A percentile compares a stretch with the other conserved stretches of the same genome.
Evolutionary conservation across 2,329 filamentous ascomycete species (phyloP).

Genomic region (Arachnopeziza araneosa): DNA sequence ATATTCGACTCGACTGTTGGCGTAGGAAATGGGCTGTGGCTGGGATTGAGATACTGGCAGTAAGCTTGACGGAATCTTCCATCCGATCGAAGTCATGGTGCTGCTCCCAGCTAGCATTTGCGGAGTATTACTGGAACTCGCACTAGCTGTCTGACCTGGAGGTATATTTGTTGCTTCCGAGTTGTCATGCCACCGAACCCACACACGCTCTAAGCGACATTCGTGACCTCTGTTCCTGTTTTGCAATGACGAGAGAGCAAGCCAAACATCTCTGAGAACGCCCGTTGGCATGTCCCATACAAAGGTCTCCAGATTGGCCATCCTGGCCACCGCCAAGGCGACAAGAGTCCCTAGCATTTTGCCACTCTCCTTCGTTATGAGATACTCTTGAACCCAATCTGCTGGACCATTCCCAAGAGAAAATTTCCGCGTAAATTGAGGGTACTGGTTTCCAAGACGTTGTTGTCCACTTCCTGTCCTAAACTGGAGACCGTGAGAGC

Average conservation of each 20-base stretch:
- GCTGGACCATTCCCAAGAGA: slow-evolving; percentile 75
- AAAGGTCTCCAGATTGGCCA: slow-evolving; percentile 77
- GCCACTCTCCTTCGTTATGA: slow-evolving; percentile 75
- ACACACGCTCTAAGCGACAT: slow-evolving; percentile 66
- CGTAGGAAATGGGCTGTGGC: slow-evolving; percentile 34
- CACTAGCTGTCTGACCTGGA: slow-evolving; percentile 18
- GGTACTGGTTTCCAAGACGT: slow-evolving; percentile 67
- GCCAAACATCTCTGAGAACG: slow-evolving; percentile 74
- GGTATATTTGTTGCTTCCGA: slow-evolving; percentile 26
- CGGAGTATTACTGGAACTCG: slow-evolving; percentile 20
- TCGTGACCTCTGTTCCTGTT: slow-evolving; percentile 48
- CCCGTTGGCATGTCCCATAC: slow-evolving; percentile 89
- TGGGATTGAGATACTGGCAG: slow-evolving; percentile 19
- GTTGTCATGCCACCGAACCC: slow-evolving; percentile 82
- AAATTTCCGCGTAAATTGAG: slow-evolving; percentile 74
- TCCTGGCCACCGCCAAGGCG: slow-evolving; percentile 71
- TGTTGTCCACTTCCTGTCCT: slow-evolving; percentile 26
- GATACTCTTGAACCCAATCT: slow-evolving; percentile 76
- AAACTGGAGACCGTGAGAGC: slow-evolving; percentile 20
- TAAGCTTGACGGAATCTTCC: slow-evolving; percentile 28
- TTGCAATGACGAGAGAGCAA: slow-evolving; percentile 67
- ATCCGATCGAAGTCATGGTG: slow-evolving; percentile 39
- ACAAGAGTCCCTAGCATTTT: slow-evolving; percentile 86
- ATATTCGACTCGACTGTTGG: slow-evolving; percentile 61
- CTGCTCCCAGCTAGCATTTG: slow-evolving; percentile 30